These are phyloP conservation scores for Pezicula rhizophila DNA, from an alignment of 2,329 filamentous ascomycete species.

Conservation along the genomic window DNA sequence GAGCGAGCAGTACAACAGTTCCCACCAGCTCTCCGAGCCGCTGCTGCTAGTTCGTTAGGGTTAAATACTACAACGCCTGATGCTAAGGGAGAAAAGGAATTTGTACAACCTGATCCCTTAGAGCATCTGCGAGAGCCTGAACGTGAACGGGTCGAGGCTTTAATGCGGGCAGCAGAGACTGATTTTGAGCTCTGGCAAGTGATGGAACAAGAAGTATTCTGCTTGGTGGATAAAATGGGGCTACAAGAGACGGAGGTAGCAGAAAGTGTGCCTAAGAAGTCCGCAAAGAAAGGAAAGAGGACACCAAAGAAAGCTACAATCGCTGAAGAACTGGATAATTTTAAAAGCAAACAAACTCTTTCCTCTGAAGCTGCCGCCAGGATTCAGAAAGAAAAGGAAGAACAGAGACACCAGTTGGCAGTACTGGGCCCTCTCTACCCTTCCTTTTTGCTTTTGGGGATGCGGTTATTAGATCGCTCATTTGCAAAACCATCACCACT, in stretches of 20 bases:
- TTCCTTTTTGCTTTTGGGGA: slow-evolving; percentile 49
- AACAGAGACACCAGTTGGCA: slow-evolving; percentile 30
- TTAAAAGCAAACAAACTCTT: not conserved
- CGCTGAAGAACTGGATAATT: slow-evolving; percentile 1
- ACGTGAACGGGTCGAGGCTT: slow-evolving; percentile 42
- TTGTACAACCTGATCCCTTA: slow-evolving; percentile 8
- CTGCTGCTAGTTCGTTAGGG: slow-evolving; percentile 25
- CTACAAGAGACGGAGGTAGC: slow-evolving; percentile 31
- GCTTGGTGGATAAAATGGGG: slow-evolving; percentile 49
- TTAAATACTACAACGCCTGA: slow-evolving; percentile 6
- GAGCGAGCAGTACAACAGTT: slow-evolving; percentile 19
- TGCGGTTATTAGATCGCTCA: slow-evolving; percentile 48
- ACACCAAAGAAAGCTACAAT: slow-evolving; percentile 4
- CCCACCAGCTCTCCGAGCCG: slow-evolving; percentile 22
- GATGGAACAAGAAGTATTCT: slow-evolving; percentile 62
- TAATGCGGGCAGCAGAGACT: slow-evolving; percentile 49
- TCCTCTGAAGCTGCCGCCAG: not conserved
- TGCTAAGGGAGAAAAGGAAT: slow-evolving; percentile 3
- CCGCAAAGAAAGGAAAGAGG: slow-evolving; percentile 3
- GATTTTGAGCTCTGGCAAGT: slow-evolving; percentile 63
- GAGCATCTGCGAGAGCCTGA: slow-evolving; percentile 35
- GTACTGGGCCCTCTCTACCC: slow-evolving; percentile 61
- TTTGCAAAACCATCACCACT: slow-evolving; percentile 55
- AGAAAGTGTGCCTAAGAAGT: not conserved
- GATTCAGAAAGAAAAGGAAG: not conserved